Evolutionary conservation across 2,329 filamentous ascomycete species (phyloP).

Genomic region (Dactylonectria estremocensis): DNA sequence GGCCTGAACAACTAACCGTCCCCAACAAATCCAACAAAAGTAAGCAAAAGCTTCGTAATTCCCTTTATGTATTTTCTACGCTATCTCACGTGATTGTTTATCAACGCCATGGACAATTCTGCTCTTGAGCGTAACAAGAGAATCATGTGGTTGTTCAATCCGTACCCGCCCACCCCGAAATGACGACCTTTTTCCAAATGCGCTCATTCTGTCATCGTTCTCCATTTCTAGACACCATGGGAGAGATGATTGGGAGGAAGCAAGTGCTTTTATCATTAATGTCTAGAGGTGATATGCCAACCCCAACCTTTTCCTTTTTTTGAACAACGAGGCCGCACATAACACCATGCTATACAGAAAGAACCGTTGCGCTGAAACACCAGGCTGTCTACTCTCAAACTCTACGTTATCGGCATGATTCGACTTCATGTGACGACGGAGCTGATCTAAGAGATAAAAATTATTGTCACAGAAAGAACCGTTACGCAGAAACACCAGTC

Average conservation of each 20-base stretch:
- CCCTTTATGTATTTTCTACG: neutral
- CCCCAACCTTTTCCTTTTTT: conserved; percentile 10
- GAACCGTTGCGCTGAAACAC: neutral
- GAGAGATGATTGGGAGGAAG: neutral
- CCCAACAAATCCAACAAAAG: neutral
- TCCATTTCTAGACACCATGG: neutral
- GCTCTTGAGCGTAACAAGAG: neutral
- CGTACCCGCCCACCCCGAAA: too few species aligned
- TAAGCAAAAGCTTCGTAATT: neutral
- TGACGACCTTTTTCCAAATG: too few species aligned
- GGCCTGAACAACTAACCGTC: conserved; percentile 10
- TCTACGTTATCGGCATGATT: conserved; percentile 51
- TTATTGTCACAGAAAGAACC: conserved; percentile 65
- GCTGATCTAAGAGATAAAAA: conserved; percentile 73
- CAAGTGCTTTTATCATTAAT: conserved; percentile 1
- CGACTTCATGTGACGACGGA: conserved; percentile 66
- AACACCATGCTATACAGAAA: neutral
- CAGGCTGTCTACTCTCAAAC: too few species aligned
- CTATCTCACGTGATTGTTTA: neutral
- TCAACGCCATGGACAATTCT: neutral
- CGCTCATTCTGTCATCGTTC: too few species aligned
- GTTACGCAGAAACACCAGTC: neutral
- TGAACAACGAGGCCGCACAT: neutral
- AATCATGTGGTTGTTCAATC: too few species aligned
- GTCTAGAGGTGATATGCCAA: conserved; percentile 13